Conservation (phyloP, 176 grass and related monocot species). For the Eremochloa ophiuroides region DNA sequence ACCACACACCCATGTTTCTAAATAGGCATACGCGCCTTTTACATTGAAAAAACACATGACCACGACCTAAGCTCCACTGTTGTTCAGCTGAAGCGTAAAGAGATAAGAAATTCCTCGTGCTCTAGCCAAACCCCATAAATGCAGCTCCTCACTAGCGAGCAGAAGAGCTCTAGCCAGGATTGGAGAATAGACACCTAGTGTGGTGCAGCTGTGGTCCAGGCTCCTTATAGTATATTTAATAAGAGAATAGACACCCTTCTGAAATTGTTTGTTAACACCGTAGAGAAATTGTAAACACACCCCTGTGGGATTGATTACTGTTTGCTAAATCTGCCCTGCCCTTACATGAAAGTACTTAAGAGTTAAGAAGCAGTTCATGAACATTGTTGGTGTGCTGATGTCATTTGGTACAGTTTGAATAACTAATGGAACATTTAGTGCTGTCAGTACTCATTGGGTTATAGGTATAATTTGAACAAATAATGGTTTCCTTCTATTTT, state of each 20-base stretch:
- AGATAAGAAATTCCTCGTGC: background rate
- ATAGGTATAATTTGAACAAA: background rate
- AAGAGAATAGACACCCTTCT: background rate
- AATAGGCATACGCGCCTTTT: background rate
- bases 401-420: background rate
- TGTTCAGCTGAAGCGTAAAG: background rate
- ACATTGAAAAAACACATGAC: background rate
- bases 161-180: background rate
- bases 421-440: background rate
- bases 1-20: background rate
- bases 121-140: background rate
- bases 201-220: background rate
- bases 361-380: background rate
- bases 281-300: background rate
- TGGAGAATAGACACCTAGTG: background rate
- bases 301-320: background rate
- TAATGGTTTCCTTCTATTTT: background rate
- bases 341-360: background rate
- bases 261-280: background rate
- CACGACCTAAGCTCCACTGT: background rate
- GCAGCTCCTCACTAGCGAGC: background rate
- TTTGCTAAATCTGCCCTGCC: background rate
- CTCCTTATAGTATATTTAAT: background rate
- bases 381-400: background rate
- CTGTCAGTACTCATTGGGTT: background rate